A percentile compares a stretch with the other conserved stretches of the same genome.
Conservation (phyloP, 2,329 filamentous ascomycete genomes). For the Gaeumannomyces tritici region DNA sequence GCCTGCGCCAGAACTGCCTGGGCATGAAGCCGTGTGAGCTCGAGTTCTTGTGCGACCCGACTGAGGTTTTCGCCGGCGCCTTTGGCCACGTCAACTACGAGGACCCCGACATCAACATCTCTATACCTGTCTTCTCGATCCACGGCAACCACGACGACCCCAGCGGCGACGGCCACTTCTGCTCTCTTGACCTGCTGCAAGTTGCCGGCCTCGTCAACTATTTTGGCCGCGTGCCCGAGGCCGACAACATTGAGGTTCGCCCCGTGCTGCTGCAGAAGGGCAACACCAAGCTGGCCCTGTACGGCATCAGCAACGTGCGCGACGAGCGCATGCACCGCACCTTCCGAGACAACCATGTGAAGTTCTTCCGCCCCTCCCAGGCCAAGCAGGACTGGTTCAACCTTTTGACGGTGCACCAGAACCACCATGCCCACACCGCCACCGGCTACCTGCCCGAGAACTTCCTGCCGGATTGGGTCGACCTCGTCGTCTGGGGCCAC, state of each 20-base stretch:
- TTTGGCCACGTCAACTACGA: conserved; percentile 97
- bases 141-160: conserved; percentile 98
- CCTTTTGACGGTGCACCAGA: conserved; percentile 88
- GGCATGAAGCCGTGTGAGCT: conserved; percentile 94
- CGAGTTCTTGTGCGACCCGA: conserved; percentile 88
- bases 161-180: conserved; percentile 88
- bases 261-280: conserved; percentile 92
- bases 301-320: conserved; percentile 89
- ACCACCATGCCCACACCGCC: conserved; percentile 83
- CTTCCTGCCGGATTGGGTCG: conserved; percentile 82
- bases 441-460: conserved; percentile 93
- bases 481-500: conserved; percentile 92
- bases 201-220: conserved; percentile 91
- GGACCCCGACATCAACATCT: conserved; percentile 92
- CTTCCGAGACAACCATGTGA: conserved; percentile 86
- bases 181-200: conserved; percentile 83
- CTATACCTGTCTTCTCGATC: conserved; percentile 95
- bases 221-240: conserved; percentile 83
- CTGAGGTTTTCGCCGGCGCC: conserved; percentile 78
- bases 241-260: conserved; percentile 87
- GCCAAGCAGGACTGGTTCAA: conserved; percentile 94
- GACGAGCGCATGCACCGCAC: conserved; percentile 93
- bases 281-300: conserved; percentile 81
- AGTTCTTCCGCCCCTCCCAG: conserved; percentile 75
- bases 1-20: conserved; percentile 83